Conservation (phyloP, 257 asterid species). For the Leptodermis oblonga region DNA sequence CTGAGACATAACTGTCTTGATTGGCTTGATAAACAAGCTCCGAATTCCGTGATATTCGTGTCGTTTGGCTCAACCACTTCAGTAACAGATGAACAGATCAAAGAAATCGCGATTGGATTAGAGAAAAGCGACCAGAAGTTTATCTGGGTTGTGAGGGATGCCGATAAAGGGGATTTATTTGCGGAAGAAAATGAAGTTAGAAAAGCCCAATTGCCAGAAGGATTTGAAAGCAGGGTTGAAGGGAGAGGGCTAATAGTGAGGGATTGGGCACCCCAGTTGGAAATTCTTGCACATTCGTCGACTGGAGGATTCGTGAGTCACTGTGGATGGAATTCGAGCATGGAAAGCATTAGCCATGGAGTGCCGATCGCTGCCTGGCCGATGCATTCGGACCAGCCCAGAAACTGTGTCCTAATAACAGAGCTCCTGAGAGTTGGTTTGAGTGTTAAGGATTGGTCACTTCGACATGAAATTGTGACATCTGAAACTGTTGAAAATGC, state of each 20-base stretch:
- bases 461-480: no score
- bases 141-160: slow-evolving; percentile 18
- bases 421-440: no score
- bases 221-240: no score
- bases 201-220: no score
- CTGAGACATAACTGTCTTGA: slow-evolving; percentile 10
- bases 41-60: slow-evolving; percentile 12
- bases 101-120: slow-evolving; percentile 19
- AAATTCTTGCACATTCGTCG: no score
- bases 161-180: slow-evolving; percentile 16
- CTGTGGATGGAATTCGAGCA: slow-evolving; percentile 22
- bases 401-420: no score
- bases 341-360: slow-evolving; percentile 24
- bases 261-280: no score
- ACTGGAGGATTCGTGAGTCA: slow-evolving; percentile 11
- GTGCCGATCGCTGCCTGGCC: slow-evolving; percentile 29
- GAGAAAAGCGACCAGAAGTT: slow-evolving; percentile 16
- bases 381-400: slow-evolving; percentile 31
- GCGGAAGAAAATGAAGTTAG: slow-evolving; percentile 12
- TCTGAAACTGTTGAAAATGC: no score
- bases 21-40: slow-evolving; percentile 18
- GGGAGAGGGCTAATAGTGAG: no score
- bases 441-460: no score
- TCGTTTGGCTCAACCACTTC: slow-evolving; percentile 21
- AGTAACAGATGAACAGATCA: slow-evolving; percentile 13